Percentiles rank a stretch among this genome's conserved stretches.
Evolutionary conservation across 164 flowering plant genomes (phyloP).

Genomic region (Nelumbo lutea): DNA sequence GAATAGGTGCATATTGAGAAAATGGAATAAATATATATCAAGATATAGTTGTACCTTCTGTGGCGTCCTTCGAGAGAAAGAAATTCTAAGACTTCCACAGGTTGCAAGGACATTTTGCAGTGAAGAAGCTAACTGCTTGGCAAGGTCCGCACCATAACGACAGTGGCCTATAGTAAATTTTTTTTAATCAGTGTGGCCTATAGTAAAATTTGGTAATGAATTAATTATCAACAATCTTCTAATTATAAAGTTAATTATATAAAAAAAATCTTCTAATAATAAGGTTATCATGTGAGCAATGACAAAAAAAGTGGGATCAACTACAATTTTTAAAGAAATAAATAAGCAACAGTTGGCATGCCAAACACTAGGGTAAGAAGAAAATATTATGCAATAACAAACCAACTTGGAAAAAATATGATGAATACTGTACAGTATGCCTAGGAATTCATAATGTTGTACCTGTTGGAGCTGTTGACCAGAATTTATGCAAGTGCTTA

Average conservation of each 20-base stretch:
- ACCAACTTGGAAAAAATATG: too few species aligned
- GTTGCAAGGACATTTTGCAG: constrained; percentile 59
- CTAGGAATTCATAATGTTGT: too few species aligned
- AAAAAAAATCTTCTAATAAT: not conserved
- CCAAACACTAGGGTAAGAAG: too few species aligned
- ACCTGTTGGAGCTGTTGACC: too few species aligned
- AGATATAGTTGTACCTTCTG: constrained; percentile 43
- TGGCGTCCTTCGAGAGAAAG: constrained; percentile 85
- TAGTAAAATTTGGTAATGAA: constrained; percentile 1
- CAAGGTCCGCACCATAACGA: constrained; percentile 83
- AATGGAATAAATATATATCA: not conserved
- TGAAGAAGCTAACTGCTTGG: constrained; percentile 50
- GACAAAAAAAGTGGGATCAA: not conserved
- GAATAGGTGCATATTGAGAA: not conserved
- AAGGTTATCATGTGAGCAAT: not conserved
- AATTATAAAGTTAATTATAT: not conserved
- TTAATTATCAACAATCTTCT: not conserved
- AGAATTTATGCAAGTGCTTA: too few species aligned
- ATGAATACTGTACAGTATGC: too few species aligned
- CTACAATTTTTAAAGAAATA: not conserved
- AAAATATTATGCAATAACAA: too few species aligned
- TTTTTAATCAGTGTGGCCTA: constrained; percentile 32
- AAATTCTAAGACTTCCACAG: constrained; percentile 86
- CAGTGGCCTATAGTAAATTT: constrained; percentile 47
- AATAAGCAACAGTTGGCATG: not conserved